These are phyloP conservation scores for Peniophora sp. DNA, from an alignment of 1,284 basidiomycete species.

Conservation along the genomic window DNA sequence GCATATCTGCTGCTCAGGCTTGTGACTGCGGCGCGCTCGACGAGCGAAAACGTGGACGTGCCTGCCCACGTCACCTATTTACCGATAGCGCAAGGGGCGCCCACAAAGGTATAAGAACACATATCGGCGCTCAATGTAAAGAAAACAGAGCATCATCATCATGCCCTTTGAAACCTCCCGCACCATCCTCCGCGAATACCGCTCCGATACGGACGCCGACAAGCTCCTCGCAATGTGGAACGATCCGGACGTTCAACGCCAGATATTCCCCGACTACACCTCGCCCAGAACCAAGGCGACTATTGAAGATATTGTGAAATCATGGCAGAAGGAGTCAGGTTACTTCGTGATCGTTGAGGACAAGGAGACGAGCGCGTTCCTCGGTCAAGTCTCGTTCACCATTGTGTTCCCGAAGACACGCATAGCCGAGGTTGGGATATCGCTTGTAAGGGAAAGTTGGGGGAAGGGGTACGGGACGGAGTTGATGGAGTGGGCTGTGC, in stretches of 20 bases:
- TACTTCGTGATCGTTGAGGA: constrained; percentile 22
- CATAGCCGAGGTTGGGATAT: constrained; percentile 2
- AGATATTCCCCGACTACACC: constrained; percentile 20
- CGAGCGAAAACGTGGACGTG: no score
- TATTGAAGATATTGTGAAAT: constrained; percentile 14
- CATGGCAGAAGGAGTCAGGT: constrained; percentile 16
- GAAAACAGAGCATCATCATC: not conserved
- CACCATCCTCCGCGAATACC: constrained; percentile 21
- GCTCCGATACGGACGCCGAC: constrained; percentile 23
- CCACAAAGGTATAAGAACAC: no score
- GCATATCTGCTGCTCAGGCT: no score
- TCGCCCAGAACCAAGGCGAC: constrained; percentile 21
- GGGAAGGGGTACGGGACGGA: constrained; percentile 10
- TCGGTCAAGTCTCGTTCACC: constrained; percentile 26
- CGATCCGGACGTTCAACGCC: constrained; percentile 23
- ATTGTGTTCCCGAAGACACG: constrained; percentile 15
- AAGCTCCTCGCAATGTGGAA: constrained; percentile 24
- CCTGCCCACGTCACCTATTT: no score
- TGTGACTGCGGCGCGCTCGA: no score
- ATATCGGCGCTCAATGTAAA: no score
- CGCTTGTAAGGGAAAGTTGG: constrained; percentile 6
- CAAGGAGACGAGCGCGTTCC: constrained; percentile 23
- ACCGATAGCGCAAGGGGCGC: no score
- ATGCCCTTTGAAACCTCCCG: constrained; percentile 21
- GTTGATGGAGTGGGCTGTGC: constrained; percentile 8